These are phyloP conservation scores for Lippia alba DNA, from an alignment of 305 asterid genomes.

Conservation along the genomic window DNA sequence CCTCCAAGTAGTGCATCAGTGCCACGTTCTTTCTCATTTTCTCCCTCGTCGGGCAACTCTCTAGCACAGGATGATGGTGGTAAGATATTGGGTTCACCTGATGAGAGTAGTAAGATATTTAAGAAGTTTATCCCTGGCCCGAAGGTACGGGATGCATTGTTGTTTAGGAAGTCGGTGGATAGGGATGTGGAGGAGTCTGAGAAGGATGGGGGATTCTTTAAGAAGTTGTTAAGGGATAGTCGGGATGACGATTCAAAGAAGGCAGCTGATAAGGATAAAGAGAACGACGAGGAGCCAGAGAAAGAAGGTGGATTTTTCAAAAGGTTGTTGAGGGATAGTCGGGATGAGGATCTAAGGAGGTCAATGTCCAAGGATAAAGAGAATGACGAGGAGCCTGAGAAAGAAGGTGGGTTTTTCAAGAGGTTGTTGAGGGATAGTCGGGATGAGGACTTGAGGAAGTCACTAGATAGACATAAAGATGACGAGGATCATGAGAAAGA, in stretches of 20 bases:
- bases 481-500: constrained; percentile 63
- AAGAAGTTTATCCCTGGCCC: constrained; percentile 75
- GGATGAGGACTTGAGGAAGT: constrained; percentile 51
- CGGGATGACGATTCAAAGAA: constrained; percentile 62
- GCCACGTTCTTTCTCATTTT: constrained; percentile 48
- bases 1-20: constrained; percentile 51
- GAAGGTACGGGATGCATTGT: constrained; percentile 63
- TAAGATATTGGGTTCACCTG: constrained; percentile 48
- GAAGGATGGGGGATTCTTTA: constrained; percentile 69
- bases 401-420: constrained; percentile 67
- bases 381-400: constrained; percentile 65
- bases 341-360: constrained; percentile 68
- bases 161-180: constrained; percentile 69
- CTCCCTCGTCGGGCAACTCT: constrained; percentile 51
- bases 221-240: constrained; percentile 65
- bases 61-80: constrained; percentile 53
- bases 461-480: constrained; percentile 46
- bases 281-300: constrained; percentile 59
- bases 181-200: constrained; percentile 69
- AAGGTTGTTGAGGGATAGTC: constrained; percentile 73
- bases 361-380: constrained; percentile 52
- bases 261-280: constrained; percentile 62
- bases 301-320: constrained; percentile 81
- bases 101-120: constrained; percentile 66
- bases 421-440: constrained; percentile 55